Evolutionary conservation across 768 basidiomycete species (phyloP), one percentile per base, ranked within the genome.

Genomic region (Guyanaporus albipodus): DNA sequence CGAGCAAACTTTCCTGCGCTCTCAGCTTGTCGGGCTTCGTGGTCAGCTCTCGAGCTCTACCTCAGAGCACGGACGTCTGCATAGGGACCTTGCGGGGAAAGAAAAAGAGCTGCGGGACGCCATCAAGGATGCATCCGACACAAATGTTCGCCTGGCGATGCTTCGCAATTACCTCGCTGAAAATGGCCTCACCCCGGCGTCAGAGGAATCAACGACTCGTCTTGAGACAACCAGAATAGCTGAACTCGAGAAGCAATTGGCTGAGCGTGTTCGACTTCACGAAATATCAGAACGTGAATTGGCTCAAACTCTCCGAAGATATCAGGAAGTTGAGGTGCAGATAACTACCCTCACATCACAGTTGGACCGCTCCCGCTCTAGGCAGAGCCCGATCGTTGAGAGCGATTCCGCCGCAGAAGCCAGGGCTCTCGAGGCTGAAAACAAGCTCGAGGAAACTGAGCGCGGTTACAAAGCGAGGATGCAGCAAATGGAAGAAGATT

Each of bases 401-500:
- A 69, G 63, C 54, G 65, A 60, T 31, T 67, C 59, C 53, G 39
- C 64, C 8, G 54, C 64, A 10, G 77, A 77, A 33, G 69, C 70
- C 22, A 75, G 82, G 17, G 78, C 77, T 40, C 72, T 71, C 34
- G 87, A 87, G 55, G 75, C 78, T n/a, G 90, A 93, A 64, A 79
- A 76, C 46, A 87, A 82, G 63, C 74, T 90, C 48, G 83, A 83
- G 42, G 88, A 91, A 63, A 81, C 82, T 23, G 91, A 92, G 62
- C 75, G 78, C 48, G 76, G 73, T 52, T 89, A 91, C 67, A 87
- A 87, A 67, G 73, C 79, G 19, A 81, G 87, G 46, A 78, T 94
- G 70, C 80, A 83, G 57, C 88, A 93, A 63, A 81, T 98, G 68
- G 94, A 98, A 68, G 82, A 88, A 38, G 95, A 97, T 60, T 98